Percentiles rank a stretch among this genome's conserved stretches.
These are phyloP conservation scores for Globisporangium echinulatum DNA, from an alignment of 352 stramenopile genomes.

Conservation along the genomic window DNA sequence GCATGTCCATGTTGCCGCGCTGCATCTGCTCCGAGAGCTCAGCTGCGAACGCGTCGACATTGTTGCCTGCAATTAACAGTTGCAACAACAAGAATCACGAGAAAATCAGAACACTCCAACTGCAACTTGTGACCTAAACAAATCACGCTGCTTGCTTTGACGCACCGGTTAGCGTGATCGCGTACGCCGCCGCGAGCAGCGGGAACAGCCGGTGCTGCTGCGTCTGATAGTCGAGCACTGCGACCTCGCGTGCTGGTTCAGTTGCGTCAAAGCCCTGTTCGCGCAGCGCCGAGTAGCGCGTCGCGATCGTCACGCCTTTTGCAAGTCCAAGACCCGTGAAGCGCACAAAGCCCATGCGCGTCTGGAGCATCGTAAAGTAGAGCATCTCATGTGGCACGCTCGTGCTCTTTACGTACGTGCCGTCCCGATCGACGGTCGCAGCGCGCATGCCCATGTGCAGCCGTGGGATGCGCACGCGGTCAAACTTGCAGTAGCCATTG, in stretches of 20 bases:
- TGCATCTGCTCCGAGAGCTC: conserved; percentile 4
- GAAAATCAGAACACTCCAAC: too few species aligned
- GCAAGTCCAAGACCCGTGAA: conserved; percentile 50
- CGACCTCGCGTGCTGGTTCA: conserved; percentile 60
- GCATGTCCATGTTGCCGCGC: conserved; percentile 1
- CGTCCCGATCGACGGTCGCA: conserved; percentile 41
- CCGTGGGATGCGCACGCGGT: conserved; percentile 83
- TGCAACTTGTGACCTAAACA: too few species aligned
- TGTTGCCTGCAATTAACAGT: neutral
- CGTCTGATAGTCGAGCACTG: conserved; percentile 94
- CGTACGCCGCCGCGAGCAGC: conserved; percentile 88
- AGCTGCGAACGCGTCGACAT: neutral
- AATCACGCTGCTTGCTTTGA: conserved; percentile 68
- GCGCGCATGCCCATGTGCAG: conserved; percentile 51
- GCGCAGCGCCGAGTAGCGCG: conserved; percentile 93
- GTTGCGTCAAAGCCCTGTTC: conserved; percentile 79
- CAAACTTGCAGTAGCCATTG: conserved; percentile 88
- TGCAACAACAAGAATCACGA: neutral
- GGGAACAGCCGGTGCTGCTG: conserved; percentile 94
- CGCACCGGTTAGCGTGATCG: conserved; percentile 20
- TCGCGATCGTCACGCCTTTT: conserved; percentile 89
- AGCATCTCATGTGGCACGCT: conserved; percentile 41
- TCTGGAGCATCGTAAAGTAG: conserved; percentile 84
- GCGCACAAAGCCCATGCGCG: conserved; percentile 61
- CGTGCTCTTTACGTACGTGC: conserved; percentile 56